Evolutionary conservation across 805 yeast species (phyloP), one percentile per base, ranked within the genome.

Genomic region (Metschnikowia borealis): DNA sequence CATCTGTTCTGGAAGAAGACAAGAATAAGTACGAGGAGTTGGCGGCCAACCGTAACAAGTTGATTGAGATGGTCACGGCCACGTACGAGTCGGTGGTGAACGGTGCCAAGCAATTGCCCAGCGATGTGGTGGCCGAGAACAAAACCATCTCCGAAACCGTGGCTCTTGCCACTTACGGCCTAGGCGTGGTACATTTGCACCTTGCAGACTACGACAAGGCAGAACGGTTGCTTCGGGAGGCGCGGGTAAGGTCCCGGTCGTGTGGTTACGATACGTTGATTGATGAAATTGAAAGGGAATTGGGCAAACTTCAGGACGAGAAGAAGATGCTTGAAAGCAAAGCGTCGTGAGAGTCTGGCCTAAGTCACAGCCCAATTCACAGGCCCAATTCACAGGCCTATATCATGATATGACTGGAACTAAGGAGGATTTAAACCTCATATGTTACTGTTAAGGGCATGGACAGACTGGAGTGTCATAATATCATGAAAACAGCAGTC

Each of bases 141-240:
- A 50, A 26, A 51, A 57, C 46, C 37, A 67, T 85, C 11, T 77
- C 80, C 32, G 89, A 87, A 54, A 81, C 87, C 1, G 82, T 86
- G 38, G 94, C 95, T 0, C 73, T 91, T 63, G 82, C 96, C 0
- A 82, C 89, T 0, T 91, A 87, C 62, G 95, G 96, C 0, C 72
- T 88, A 38, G 98, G 97, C 1, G 95, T 90, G 5, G 76, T 89
- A 10, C 76, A 80, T 40, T 67, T 85, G n/a, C 88, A 87, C 58
- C 62, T 73, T 42, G 79, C 84, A 0, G 69, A 83, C 10, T 72
- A 79, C 49, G 76, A 73, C 2, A 68, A 75, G 48, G 90, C 96
- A 0, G 81, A 79, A 55, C 72, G 81, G 38, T 69, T 79, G 26
- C 70, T 91, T 43, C 71, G 84, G 6, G 90, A 87, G 62, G 82